Conservation (phyloP, 169 alveolate genomes). For the Eimeria brunetti region DNA sequence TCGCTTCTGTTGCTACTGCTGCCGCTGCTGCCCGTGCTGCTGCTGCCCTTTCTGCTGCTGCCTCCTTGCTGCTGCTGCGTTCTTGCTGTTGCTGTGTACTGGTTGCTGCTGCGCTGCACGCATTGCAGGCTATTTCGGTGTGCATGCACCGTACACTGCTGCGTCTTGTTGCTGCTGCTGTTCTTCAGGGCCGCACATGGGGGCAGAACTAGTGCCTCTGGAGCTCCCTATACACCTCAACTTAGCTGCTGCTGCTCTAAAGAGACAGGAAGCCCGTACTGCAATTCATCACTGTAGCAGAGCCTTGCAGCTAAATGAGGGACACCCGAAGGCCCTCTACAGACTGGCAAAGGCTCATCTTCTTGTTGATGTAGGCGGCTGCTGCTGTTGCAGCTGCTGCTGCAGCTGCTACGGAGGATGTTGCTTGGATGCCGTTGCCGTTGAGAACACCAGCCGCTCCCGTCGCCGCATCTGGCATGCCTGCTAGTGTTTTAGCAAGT, state of each 20-base stretch:
- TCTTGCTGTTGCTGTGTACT: neutral
- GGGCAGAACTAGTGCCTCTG: neutral
- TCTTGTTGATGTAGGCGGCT: slow-evolving; percentile 1
- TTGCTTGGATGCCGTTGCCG: neutral
- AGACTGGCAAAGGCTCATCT: slow-evolving; percentile 66
- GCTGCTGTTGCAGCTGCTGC: slow-evolving; percentile 44
- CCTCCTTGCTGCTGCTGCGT: neutral
- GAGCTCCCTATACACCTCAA: slow-evolving; percentile 45
- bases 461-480: neutral
- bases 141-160: neutral
- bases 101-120: neutral
- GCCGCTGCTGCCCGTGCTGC: neutral
- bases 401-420: neutral
- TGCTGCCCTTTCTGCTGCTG: neutral
- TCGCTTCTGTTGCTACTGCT: neutral
- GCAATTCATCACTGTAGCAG: slow-evolving; percentile 62
- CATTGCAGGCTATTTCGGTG: neutral
- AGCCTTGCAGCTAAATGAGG: slow-evolving; percentile 23
- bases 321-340: slow-evolving; percentile 49
- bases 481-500: neutral
- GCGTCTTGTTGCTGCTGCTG: neutral
- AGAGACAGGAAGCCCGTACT: neutral
- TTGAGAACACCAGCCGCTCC: neutral
- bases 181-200: slow-evolving; percentile 18
- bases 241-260: slow-evolving; percentile 58